Percentiles rank a stretch among this genome's conserved stretches.
These are phyloP conservation scores for Taphrina pruni DNA, from an alignment of 1,139 yeast species.

Conservation along the genomic window DNA sequence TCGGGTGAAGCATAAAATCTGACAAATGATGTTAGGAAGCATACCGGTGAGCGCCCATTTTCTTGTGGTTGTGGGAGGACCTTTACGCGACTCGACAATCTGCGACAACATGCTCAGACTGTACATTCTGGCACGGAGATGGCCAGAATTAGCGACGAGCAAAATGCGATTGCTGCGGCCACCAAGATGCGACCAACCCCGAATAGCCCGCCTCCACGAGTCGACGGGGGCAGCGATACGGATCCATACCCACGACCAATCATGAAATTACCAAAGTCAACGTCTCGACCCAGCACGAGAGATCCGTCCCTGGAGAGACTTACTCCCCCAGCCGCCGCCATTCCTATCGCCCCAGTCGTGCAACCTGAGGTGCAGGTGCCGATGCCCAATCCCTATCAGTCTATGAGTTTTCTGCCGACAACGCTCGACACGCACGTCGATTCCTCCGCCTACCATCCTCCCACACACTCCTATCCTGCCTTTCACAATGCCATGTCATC, in stretches of 20 bases:
- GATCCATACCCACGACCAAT: constrained; percentile 28
- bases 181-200: constrained; percentile 23
- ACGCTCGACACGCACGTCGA: constrained; percentile 13
- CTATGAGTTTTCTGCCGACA: constrained; percentile 11
- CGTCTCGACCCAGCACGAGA: constrained; percentile 13
- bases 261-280: constrained; percentile 5
- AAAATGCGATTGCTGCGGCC: constrained; percentile 31
- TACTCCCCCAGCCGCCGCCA: constrained; percentile 5
- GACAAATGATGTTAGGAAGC: constrained; percentile 61
- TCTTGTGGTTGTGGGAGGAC: constrained; percentile 83
- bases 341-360: neutral
- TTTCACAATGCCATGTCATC: neutral
- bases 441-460: constrained; percentile 3
- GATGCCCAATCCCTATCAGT: constrained; percentile 4
- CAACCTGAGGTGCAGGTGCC: neutral
- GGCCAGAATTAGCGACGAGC: constrained; percentile 28
- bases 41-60: constrained; percentile 94
- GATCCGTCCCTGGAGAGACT: constrained; percentile 10
- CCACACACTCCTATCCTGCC: neutral
- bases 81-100: constrained; percentile 83
- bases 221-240: constrained; percentile 25
- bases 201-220: constrained; percentile 25
- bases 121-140: constrained; percentile 73
- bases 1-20: neutral
- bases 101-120: constrained; percentile 90